phyloP scores from a whole-genome alignment of 805 yeast genomes.

The Pichia deserticola region DNA sequence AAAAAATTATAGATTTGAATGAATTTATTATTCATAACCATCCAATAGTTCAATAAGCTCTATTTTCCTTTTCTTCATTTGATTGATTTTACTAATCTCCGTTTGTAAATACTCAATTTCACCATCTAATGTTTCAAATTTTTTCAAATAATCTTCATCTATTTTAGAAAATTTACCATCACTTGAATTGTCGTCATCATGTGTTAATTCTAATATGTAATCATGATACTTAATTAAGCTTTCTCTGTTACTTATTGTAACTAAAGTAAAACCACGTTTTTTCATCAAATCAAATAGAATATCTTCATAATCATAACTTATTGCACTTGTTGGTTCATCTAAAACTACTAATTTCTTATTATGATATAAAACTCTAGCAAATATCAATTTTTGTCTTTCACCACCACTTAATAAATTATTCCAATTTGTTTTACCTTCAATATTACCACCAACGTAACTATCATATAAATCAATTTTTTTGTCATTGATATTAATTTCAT shows the following conservation, averaged over 20 bases:
- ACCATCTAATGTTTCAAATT: conserved; percentile 59
- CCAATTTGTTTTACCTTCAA: conserved; percentile 43
- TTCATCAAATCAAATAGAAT: conserved; percentile 70
- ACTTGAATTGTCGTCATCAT: conserved; percentile 44
- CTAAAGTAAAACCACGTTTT: conserved; percentile 61
- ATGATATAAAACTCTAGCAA: conserved; percentile 78
- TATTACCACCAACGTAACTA: conserved; percentile 18
- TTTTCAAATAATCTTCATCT: conserved; percentile 21
- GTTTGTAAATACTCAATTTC: conserved; percentile 63
- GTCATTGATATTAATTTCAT: conserved; percentile 24
- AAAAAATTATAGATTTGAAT: neutral
- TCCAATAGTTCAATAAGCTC: conserved; percentile 49
- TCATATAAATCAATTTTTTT: conserved; percentile 20
- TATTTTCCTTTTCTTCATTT: conserved; percentile 51
- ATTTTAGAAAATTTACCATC: conserved; percentile 22
- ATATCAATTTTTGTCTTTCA: conserved; percentile 83
- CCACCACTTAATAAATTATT: conserved; percentile 94
- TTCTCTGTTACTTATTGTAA: conserved; percentile 81
- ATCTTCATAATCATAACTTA: conserved; percentile 84
- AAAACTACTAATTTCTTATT: conserved; percentile 74
- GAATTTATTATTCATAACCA: conserved; percentile 26
- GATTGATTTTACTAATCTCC: conserved; percentile 51
- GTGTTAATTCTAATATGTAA: conserved; percentile 59
- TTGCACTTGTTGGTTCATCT: conserved; percentile 94
- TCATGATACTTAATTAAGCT: conserved; percentile 80